phyloP scores from a whole-genome alignment of 1,139 yeast species.

The Debaryomycetaceae sp. region DNA sequence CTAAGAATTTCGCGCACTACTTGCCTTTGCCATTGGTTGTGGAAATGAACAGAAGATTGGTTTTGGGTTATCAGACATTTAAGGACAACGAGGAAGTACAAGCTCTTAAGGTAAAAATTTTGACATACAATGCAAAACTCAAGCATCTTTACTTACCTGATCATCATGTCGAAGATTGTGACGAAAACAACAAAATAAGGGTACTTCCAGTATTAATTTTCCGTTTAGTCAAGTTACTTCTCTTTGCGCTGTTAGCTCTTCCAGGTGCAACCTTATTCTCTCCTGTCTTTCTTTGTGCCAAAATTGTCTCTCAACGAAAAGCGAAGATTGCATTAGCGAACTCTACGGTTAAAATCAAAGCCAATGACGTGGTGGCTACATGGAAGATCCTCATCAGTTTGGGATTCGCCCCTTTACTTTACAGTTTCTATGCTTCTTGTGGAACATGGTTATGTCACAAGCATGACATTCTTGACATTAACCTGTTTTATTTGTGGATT shows the following conservation, averaged over 20 bases:
- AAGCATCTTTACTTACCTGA: constrained; percentile 76
- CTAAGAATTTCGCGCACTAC: constrained; percentile 64
- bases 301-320: constrained; percentile 64
- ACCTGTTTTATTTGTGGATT: constrained; percentile 37
- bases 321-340: constrained; percentile 80
- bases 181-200: constrained; percentile 41
- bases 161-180: constrained; percentile 78
- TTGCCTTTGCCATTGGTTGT: constrained; percentile 80
- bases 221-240: constrained; percentile 51
- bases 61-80: constrained; percentile 72
- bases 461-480: constrained; percentile 13
- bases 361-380: constrained; percentile 90
- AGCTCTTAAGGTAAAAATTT: constrained; percentile 56
- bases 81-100: constrained; percentile 70
- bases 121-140: constrained; percentile 65
- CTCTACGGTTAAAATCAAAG: constrained; percentile 85
- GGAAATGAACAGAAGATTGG: constrained; percentile 84
- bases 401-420: constrained; percentile 85
- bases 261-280: constrained; percentile 85
- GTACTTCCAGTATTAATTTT: constrained; percentile 46
- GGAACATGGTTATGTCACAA: constrained; percentile 51
- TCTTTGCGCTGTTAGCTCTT: constrained; percentile 60
- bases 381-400: constrained; percentile 91
- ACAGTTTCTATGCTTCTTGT: constrained; percentile 71
- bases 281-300: constrained; percentile 83